Percentiles rank a stretch among this genome's conserved stretches.
Conservation (phyloP, 2,329 filamentous ascomycete genomes). For the Penicillium sp. region DNA sequence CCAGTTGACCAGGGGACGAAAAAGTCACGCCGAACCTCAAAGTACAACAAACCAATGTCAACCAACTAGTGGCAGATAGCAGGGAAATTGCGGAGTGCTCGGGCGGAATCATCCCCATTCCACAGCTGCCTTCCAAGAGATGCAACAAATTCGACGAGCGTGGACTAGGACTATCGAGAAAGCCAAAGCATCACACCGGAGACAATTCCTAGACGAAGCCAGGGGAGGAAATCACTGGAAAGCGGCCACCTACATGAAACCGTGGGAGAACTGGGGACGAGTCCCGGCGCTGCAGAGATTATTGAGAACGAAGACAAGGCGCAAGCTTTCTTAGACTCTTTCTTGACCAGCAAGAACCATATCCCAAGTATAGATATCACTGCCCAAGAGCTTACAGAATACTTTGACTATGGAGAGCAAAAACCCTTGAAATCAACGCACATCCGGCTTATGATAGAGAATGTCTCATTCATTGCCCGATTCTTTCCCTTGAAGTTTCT, state of each 20-base stretch:
- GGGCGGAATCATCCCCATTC: slow-evolving; percentile 1
- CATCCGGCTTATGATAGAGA: too few species aligned
- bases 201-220: slow-evolving; percentile 19
- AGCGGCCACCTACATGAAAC: slow-evolving; percentile 16
- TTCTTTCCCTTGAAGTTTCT: too few species aligned
- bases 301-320: slow-evolving; percentile 11
- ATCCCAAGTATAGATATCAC: too few species aligned
- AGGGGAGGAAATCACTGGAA: slow-evolving; percentile 19
- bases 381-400: too few species aligned
- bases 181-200: slow-evolving; percentile 14
- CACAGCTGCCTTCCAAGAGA: slow-evolving; percentile 13
- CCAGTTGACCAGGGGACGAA: too few species aligned
- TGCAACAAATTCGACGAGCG: slow-evolving; percentile 15
- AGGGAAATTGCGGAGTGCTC: slow-evolving; percentile 15
- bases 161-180: slow-evolving; percentile 21
- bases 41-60: slow-evolving; percentile 20
- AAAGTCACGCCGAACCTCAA: slow-evolving; percentile 25
- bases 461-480: too few species aligned
- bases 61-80: slow-evolving; percentile 21
- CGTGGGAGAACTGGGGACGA: slow-evolving; percentile 12
- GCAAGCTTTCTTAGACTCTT: slow-evolving; percentile 6
- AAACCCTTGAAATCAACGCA: too few species aligned
- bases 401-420: too few species aligned
- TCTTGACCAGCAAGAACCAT: slow-evolving; percentile 6
- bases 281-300: slow-evolving; percentile 11